These are phyloP conservation scores for Elsinoe ampelina DNA, from an alignment of 2,329 filamentous ascomycete species.

Conservation along the genomic window DNA sequence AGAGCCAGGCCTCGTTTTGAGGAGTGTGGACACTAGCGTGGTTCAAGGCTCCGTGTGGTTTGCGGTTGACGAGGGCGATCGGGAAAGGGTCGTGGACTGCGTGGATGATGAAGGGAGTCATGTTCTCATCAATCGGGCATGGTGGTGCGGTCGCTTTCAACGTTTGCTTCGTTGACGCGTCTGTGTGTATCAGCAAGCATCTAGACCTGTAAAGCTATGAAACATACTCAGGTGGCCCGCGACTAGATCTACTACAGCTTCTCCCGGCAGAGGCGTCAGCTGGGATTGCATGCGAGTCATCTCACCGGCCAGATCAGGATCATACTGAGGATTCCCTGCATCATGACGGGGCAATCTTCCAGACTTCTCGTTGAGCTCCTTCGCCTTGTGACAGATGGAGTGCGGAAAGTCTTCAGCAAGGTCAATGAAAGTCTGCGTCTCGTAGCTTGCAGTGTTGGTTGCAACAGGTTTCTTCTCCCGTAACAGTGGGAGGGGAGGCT, in stretches of 20 bases:
- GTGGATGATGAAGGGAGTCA: constrained; percentile 58
- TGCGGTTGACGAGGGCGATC: constrained; percentile 62
- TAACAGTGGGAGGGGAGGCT: constrained; percentile 48
- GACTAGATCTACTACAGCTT: constrained; percentile 42
- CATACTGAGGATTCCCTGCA: constrained; percentile 54
- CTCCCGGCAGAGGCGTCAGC: constrained; percentile 41
- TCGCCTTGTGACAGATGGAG: not conserved
- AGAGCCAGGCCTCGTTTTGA: constrained; percentile 68
- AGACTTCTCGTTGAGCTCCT: constrained; percentile 13
- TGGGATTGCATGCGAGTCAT: constrained; percentile 51
- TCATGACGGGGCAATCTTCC: constrained; percentile 46
- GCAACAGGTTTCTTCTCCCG: constrained; percentile 16
- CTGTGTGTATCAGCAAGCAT: not conserved
- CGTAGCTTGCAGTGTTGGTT: constrained; percentile 22
- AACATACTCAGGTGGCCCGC: constrained; percentile 51
- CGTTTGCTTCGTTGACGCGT: constrained; percentile 20
- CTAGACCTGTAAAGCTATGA: not conserved
- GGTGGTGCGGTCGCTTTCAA: constrained; percentile 42
- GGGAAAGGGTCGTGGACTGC: constrained; percentile 49
- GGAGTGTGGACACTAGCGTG: constrained; percentile 54
- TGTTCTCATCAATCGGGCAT: constrained; percentile 42
- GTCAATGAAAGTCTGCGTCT: constrained; percentile 24
- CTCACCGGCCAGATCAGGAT: constrained; percentile 51
- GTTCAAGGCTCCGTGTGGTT: constrained; percentile 56
- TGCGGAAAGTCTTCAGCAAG: constrained; percentile 15